Percentiles rank a stretch among this genome's conserved stretches.
Conservation (phyloP, 192 early-diverging fungal genomes). For the Kappamyces sp. region DNA sequence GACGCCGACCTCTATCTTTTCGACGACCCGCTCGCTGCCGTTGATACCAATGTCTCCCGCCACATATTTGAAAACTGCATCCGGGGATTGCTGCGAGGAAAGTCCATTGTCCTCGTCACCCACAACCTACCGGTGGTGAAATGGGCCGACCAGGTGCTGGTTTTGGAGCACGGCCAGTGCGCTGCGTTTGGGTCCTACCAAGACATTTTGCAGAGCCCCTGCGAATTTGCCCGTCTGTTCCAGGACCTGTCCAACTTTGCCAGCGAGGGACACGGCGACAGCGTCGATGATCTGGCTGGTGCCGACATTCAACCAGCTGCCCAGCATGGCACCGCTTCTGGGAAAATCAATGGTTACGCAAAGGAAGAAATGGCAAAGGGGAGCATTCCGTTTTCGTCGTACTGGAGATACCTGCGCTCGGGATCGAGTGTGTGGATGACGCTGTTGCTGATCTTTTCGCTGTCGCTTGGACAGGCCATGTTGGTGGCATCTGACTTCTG, state of each 20-base stretch:
- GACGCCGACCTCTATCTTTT: slow-evolving; percentile 21
- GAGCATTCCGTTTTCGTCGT: slow-evolving; percentile 24
- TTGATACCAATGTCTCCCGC: slow-evolving; percentile 15
- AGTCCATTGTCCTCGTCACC: slow-evolving; percentile 18
- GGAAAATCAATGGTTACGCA: slow-evolving; percentile 3
- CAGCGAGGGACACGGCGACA: neutral
- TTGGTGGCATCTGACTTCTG: slow-evolving; percentile 43
- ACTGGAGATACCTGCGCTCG: slow-evolving; percentile 33
- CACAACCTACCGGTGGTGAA: slow-evolving; percentile 16
- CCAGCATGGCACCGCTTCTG: neutral
- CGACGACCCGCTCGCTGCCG: slow-evolving; percentile 19
- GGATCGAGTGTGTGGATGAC: slow-evolving; percentile 21
- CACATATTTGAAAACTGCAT: slow-evolving; percentile 16
- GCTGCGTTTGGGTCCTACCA: slow-evolving; percentile 1
- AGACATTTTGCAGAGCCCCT: neutral
- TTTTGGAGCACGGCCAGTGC: slow-evolving; percentile 11
- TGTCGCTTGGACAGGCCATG: slow-evolving; percentile 34
- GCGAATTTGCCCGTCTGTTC: neutral
- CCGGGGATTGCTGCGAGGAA: neutral
- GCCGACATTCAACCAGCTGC: neutral
- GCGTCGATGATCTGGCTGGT: neutral
- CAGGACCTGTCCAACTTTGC: neutral
- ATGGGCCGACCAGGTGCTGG: slow-evolving; percentile 5
- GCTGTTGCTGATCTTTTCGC: slow-evolving; percentile 24
- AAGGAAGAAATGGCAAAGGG: slow-evolving; percentile 28